phyloP scores from a whole-genome alignment of 352 stramenopile genomes.

The Globisporangium lucens region DNA sequence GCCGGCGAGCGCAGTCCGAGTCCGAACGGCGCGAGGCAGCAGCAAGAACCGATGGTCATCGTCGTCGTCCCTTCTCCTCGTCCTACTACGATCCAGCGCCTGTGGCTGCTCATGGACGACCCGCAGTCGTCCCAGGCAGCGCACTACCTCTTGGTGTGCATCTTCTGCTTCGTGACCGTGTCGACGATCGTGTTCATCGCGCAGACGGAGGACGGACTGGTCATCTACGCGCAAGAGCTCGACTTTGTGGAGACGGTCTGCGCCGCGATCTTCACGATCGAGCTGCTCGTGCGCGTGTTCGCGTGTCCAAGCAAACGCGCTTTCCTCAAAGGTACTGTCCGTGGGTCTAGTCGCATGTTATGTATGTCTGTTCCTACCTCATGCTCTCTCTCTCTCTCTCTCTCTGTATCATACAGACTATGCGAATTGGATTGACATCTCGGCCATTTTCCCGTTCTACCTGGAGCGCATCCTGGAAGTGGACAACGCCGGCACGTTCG shows the following conservation, averaged over 20 bases:
- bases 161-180: slow-evolving; percentile 65
- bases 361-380: background rate
- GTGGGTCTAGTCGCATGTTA: background rate
- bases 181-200: slow-evolving; percentile 69
- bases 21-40: background rate
- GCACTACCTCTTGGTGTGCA: slow-evolving; percentile 59
- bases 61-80: background rate
- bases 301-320: slow-evolving; percentile 40
- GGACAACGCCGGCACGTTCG: slow-evolving; percentile 60
- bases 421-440: slow-evolving; percentile 82
- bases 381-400: too few relatives aligned
- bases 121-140: slow-evolving; percentile 53
- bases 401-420: slow-evolving; percentile 30
- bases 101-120: slow-evolving; percentile 68
- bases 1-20: background rate
- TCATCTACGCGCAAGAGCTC: slow-evolving; percentile 31
- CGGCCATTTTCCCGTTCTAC: slow-evolving; percentile 84
- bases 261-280: slow-evolving; percentile 53
- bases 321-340: slow-evolving; percentile 46
- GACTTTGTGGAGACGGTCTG: slow-evolving; percentile 45
- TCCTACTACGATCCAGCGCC: slow-evolving; percentile 3
- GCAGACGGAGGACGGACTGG: slow-evolving; percentile 54
- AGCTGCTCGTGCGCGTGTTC: slow-evolving; percentile 50
- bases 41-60: background rate
- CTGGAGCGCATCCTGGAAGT: slow-evolving; percentile 66